Percentiles rank a stretch among this genome's conserved stretches.
Conservation (phyloP, 2,329 filamentous ascomycete genomes). For the Aureobasidium sp. region DNA sequence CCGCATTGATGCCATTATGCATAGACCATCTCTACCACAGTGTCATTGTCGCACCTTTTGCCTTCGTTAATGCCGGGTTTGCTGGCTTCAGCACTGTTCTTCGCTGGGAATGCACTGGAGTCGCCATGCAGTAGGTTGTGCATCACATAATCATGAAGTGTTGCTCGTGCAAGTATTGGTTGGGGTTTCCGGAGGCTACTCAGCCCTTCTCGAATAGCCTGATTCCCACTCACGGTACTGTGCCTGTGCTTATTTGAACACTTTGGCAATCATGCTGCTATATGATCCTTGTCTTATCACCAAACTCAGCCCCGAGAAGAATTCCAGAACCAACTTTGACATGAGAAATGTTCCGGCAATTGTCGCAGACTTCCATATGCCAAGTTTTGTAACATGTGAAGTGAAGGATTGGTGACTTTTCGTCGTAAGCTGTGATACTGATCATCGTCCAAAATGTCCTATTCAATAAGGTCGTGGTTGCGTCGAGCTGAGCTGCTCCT, state of each 20-base stretch:
- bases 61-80: neutral
- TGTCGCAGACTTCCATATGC: neutral
- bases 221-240: neutral
- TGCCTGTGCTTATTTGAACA: neutral
- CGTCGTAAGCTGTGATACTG: neutral
- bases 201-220: neutral
- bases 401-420: neutral
- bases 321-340: neutral
- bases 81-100: neutral
- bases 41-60: neutral
- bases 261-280: neutral
- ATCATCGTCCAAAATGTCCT: neutral
- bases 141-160: neutral
- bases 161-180: neutral
- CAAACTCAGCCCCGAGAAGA: neutral
- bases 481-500: neutral
- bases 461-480: neutral
- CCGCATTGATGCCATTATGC: conserved; percentile 14
- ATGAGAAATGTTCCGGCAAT: neutral
- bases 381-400: neutral
- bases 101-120: neutral
- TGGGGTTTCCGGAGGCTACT: neutral
- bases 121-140: neutral
- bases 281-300: neutral
- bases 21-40: conserved; percentile 1